Evolutionary conservation across 495 filamentous ascomycete genomes (phyloP).

Genomic region (Immersiella caudata): DNA sequence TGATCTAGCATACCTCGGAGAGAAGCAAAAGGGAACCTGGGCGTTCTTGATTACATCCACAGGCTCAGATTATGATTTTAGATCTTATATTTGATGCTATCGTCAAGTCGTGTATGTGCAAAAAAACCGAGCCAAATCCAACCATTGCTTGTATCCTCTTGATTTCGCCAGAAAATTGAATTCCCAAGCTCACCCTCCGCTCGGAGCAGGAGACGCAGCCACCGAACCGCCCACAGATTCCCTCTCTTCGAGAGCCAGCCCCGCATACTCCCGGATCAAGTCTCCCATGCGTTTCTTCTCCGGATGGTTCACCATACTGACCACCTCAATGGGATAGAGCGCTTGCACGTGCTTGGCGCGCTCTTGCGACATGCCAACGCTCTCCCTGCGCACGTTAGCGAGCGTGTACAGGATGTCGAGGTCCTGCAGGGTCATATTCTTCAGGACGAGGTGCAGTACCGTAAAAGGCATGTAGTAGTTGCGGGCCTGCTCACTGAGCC

Average conservation of each 20-base stretch:
- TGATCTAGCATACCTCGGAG: no score
- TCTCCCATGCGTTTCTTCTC: not conserved
- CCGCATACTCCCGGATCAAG: not conserved
- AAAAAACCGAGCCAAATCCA: no score
- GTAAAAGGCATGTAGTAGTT: not conserved
- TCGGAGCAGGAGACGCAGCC: not conserved
- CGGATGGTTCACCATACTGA: not conserved
- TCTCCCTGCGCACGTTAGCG: not conserved
- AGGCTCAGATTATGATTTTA: no score
- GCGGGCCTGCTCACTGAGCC: not conserved
- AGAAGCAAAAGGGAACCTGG: no score
- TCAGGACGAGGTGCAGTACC: not conserved
- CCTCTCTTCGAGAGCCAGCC: not conserved
- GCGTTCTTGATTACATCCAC: no score
- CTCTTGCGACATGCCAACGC: not conserved
- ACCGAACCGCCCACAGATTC: not conserved
- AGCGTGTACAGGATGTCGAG: not conserved
- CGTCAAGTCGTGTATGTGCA: no score
- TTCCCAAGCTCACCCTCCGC: not conserved
- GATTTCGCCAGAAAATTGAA: not conserved
- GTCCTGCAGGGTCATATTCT: not conserved
- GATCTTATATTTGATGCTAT: no score
- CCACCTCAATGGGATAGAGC: slow-evolving; percentile 1
- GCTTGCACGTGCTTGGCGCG: not conserved
- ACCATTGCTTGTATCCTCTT: no score